Evolutionary conservation across 192 early-diverging fungal genomes (phyloP), one percentile per base, ranked within the genome.

Genomic region (Linnemannia hyalina): DNA sequence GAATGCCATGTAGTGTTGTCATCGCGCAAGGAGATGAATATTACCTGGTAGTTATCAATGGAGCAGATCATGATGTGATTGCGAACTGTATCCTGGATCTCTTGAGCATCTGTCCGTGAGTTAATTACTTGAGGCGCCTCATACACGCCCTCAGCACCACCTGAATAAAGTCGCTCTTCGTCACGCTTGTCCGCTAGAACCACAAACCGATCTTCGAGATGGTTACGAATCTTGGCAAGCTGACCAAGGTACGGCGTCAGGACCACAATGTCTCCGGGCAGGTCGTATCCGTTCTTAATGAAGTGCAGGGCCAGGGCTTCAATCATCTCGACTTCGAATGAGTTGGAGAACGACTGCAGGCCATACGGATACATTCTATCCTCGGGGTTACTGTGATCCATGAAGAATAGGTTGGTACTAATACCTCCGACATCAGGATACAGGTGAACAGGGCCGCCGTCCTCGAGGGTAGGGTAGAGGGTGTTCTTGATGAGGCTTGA

Each of bases 211-310:
- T 52, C 42, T 0, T 68, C 29, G 9, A 88, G 55, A 2, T 52
- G 71, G 20, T 87, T 77, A 36, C 74, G 78, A 13, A 92, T 80
- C 52, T 88, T 88, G 5, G 80, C 57, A 10, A 83, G 77, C 26
- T 92, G 91, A 6, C 89, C 89, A 9, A 89, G 60, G 55, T 92
- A 92, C 32, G 89, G 89, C 18, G 91, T 92, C 46, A 92, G 78
- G n/a, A 92, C 84, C 0, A 89, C 85, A 47, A 92, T 92, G 40
- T 89, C 83, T 2, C 75, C 80, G 0, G 76, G 76, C 23, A 76
- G 68, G n/a, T 60, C 55, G 54, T 90, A 89, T 5, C 91, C 91
- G 73, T 92, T 89, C 15, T 83, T 65, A 29, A 91, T 72, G 13
- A 92, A 72, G 49, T 92, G 88, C 0, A 75, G 72, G 0, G 85